Evolutionary conservation across 768 basidiomycete species (phyloP), one percentile per base, ranked within the genome.

Genomic region (Lyophyllum decastes): DNA sequence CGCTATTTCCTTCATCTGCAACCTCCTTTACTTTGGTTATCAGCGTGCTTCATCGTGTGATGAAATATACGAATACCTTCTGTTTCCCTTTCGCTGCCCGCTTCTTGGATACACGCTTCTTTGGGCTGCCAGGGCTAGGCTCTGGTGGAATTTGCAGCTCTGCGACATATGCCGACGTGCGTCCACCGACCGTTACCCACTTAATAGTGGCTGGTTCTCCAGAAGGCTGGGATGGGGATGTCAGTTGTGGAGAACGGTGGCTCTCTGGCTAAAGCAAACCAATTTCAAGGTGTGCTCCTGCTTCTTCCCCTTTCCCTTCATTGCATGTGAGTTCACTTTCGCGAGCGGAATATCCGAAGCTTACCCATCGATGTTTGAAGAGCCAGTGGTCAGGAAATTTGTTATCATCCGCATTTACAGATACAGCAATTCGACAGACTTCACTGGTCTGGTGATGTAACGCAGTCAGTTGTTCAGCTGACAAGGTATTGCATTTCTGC

Each of bases 101-200:
- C 22, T 44, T 49, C 25, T 43, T 49, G 11, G 35, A 5, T 10
- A 10, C 30, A 30, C 10, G 30, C 30, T 30, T 30, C 30, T 30
- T 30, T 30, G 30, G 30, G 30, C 19, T 14, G 27, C 33, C 45
- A 21, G 33, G 26, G 16, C n/a, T 16, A 40, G 46, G 21, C 14
- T 25, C 11, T 16, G 72, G 57, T 16, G 74, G 66, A 26, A 68
- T 64, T 68, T 91, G 90, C 10, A 91, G 72, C 69, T 91, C 83
- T 12, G 68, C 66, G 8, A 92, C 85, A 62, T 80, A 87, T 14
- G 90, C 90, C 2, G 89, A 89, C 8, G 90, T 92, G 16, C 90
- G 78, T 2, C 90, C 89, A 17, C 88, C 89, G 8, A 93, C 87
- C 4, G 85, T 89, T 53, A 88, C 68, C 82, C 86, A 92, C 64